These are phyloP conservation scores for Pilasporangium apinafurcum DNA, from an alignment of 352 stramenopile genomes.

Conservation along the genomic window DNA sequence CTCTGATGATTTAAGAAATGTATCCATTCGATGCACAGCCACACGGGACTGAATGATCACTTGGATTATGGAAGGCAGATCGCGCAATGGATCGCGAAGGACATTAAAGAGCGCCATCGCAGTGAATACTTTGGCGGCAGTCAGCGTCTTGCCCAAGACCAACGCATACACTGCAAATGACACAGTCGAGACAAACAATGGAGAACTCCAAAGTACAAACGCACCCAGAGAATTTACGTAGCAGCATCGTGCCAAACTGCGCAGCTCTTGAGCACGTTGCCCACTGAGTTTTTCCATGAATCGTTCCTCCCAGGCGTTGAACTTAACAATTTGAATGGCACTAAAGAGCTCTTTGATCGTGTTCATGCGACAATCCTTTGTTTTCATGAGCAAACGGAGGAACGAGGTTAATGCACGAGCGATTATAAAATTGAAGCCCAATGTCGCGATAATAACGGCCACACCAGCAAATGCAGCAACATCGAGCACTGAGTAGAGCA, in stretches of 20 bases:
- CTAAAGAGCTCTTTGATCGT: slow-evolving; percentile 34
- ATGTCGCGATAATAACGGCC: slow-evolving; percentile 12
- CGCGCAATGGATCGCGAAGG: slow-evolving; percentile 25
- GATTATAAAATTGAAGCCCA: slow-evolving; percentile 14
- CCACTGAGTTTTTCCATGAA: slow-evolving; percentile 62
- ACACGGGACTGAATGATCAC: slow-evolving; percentile 33
- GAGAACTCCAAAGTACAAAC: slow-evolving; percentile 44
- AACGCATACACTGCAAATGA: slow-evolving; percentile 46
- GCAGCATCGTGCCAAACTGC: slow-evolving; percentile 34
- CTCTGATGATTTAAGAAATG: slow-evolving; percentile 24
- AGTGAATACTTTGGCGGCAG: slow-evolving; percentile 45
- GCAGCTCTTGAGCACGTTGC: slow-evolving; percentile 59
- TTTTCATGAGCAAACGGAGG: slow-evolving; percentile 11
- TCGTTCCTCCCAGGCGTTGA: slow-evolving; percentile 83
- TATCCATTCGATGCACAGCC: slow-evolving; percentile 21
- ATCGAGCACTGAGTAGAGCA: slow-evolving; percentile 19
- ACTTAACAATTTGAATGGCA: slow-evolving; percentile 90
- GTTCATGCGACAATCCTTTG: slow-evolving; percentile 34
- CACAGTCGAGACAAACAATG: slow-evolving; percentile 30
- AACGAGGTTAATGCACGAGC: slow-evolving; percentile 5
- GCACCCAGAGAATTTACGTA: slow-evolving; percentile 58
- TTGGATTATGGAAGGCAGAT: slow-evolving; percentile 28
- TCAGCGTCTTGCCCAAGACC: slow-evolving; percentile 26
- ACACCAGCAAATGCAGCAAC: slow-evolving; percentile 21
- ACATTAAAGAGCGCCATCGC: slow-evolving; percentile 43